Evolutionary conservation across 2,329 filamentous ascomycete species (phyloP), one percentile per base, ranked within the genome.

Genomic region (Cladosporium velox): DNA sequence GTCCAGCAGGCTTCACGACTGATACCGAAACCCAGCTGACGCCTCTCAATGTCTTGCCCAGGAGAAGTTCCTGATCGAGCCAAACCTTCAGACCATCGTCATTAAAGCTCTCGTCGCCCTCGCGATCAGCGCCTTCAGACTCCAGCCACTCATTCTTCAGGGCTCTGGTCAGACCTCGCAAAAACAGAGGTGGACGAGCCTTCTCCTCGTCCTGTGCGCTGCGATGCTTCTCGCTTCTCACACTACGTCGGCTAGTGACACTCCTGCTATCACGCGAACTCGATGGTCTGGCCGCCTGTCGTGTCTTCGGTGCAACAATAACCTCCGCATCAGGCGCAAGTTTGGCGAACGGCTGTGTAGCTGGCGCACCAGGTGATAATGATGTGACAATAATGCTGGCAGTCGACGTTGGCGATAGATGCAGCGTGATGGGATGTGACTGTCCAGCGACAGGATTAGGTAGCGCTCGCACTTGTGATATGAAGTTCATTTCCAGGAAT

Each of bases 291-390:
- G 69, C 64, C 14, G 64, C 35, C 51, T 90, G 85, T 65, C 94
- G 87, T 30, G 90, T 90, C 80, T 99, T 99, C 0, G 95, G 95
- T 3, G 95, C 95, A 67, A 99, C 95, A 70, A 98, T 96, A 59
- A 99, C 93, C 79, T 99, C 95, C 26, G 94, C 94, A 76, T 98
- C 93, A 0, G 93, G 91, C 0, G 92, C 91, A 60, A 99, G 91
- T 78, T 97, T 98, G 30, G 91, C 92, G 76, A 99, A 99, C 0
- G 91, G 85, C 1, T 87, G 85, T 59, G 88, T 86, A 2, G 87
- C 82, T 1, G 90, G 78, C 4, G 89, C 88, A 0, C 88, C 82
- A 1, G 95, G 95, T 1, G 90, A 88, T n/a, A 99, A 82, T 1
- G 92, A 93, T 7, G 92, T 88, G 10, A 98, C 87, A 65, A 89